Evolutionary conservation across 2,329 filamentous ascomycete genomes (phyloP).

Genomic region (Exophiala xenobiotica): DNA sequence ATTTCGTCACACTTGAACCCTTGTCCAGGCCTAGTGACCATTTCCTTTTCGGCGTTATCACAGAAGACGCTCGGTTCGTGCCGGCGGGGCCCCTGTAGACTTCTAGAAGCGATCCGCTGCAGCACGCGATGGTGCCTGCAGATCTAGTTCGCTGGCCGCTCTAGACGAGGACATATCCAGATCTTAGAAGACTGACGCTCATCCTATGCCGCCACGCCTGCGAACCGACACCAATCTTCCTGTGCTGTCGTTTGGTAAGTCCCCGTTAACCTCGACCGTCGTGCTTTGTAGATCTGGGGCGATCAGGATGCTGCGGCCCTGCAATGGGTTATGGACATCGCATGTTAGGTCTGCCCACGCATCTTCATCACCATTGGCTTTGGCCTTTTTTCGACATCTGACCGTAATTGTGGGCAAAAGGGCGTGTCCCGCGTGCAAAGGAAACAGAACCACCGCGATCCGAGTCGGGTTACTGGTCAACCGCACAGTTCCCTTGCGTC

Average conservation of each 20-base stretch:
- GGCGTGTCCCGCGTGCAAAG: constrained; percentile 74
- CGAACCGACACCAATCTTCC: constrained; percentile 17
- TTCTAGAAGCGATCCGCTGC: not conserved
- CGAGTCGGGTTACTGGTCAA: constrained; percentile 37
- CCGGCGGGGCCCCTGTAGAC: constrained; percentile 2
- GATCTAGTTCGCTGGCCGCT: not conserved
- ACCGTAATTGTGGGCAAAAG: constrained; percentile 78
- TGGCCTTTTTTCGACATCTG: constrained; percentile 38
- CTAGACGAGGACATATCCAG: too few species aligned
- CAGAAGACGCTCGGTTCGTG: constrained; percentile 5
- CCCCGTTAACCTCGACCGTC: constrained; percentile 61
- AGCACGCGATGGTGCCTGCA: constrained; percentile 4
- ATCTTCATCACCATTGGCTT: constrained; percentile 29
- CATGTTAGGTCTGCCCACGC: constrained; percentile 52
- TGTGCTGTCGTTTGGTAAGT: constrained; percentile 8
- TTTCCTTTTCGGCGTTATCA: too few species aligned
- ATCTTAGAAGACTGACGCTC: too few species aligned
- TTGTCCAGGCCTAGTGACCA: too few species aligned
- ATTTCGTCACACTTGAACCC: not conserved
- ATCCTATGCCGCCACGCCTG: not conserved
- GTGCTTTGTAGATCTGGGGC: constrained; percentile 69
- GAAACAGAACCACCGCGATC: constrained; percentile 71
- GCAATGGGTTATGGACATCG: constrained; percentile 77
- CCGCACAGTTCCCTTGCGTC: constrained; percentile 60
- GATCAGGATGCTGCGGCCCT: constrained; percentile 74